Evolutionary conservation across 1,139 yeast species (phyloP), one percentile per base, ranked within the genome.

Genomic region (Arxiozyma bovina): DNA sequence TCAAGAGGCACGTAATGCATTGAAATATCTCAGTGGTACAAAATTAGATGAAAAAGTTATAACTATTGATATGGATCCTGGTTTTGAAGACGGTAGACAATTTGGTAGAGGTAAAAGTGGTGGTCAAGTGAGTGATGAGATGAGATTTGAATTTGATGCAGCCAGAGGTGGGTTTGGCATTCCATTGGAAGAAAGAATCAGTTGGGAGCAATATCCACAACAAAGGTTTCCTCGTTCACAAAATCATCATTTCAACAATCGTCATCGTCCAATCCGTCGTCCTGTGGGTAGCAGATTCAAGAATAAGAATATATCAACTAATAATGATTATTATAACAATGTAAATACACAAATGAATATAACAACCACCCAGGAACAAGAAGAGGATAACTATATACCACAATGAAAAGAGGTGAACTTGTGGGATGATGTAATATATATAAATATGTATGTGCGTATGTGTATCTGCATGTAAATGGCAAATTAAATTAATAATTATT

Each of bases 41-140:
- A 84, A 82, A 63, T 76, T 91, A 50, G 96, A 91, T 66, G 94
- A 91, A 52, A 82, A 88, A 58, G 75, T 76, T 34, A 78, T 91
- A 61, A 83, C 87, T 50, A 86, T 91, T 50, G 99, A 91, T 70
- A 74, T 93, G 62, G 99, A 91, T 67, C 96, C 97, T 0, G 99
- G 99, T 0, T 91, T 91, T 68, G 80, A 79, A 60, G 97, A 91
- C 63, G 98, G 98, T 0, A 77, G 99, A 62, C 97, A 93, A 67
- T 91, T 83, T 67, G 98, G 98, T 18, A 78, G 99, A 63, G 98
- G 98, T 49, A 78, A 79, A 30, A 82, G 81, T 60, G 98, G 98
- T 53, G 98, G 96, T 1, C 99, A 93, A 70, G 82, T 78, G 7
- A 74, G 81, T 54, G 83, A 81, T 62, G 85, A 82, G 64, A 69